Evolutionary conservation across 208 protist genomes (phyloP).

Genomic region (Tetramitus jugosus): DNA sequence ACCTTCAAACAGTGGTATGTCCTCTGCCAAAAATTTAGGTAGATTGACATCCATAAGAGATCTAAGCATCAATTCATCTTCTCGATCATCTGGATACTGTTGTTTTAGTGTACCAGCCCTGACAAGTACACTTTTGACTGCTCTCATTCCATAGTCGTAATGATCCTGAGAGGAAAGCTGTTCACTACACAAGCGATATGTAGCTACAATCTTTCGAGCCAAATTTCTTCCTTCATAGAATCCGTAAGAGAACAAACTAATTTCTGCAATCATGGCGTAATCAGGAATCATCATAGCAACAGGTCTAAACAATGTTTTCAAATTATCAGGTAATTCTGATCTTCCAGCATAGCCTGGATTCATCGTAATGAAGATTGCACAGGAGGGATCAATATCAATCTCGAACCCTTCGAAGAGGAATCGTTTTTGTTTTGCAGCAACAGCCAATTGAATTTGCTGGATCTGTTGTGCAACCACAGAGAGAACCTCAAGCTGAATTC

Average conservation of each 20-base stretch:
- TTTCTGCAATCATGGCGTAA: slow-evolving; percentile 96
- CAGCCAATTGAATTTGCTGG: slow-evolving; percentile 70
- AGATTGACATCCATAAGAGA: slow-evolving; percentile 88
- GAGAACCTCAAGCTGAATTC: slow-evolving; percentile 91
- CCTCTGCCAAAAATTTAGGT: slow-evolving; percentile 84
- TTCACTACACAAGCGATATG: slow-evolving; percentile 88
- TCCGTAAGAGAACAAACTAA: slow-evolving; percentile 92
- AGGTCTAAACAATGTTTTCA: slow-evolving; percentile 96
- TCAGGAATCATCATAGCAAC: slow-evolving; percentile 97
- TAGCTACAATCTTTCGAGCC: slow-evolving; percentile 87
- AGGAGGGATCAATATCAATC: slow-evolving; percentile 76
- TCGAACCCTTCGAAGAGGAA: slow-evolving; percentile 87
- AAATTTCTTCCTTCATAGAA: slow-evolving; percentile 82
- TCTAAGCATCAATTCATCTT: slow-evolving; percentile 85
- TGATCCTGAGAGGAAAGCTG: slow-evolving; percentile 93
- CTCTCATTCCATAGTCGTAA: slow-evolving; percentile 94
- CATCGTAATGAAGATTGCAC: slow-evolving; percentile 94
- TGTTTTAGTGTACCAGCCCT: slow-evolving; percentile 75
- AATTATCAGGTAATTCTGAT: slow-evolving; percentile 92
- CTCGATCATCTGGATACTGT: slow-evolving; percentile 72
- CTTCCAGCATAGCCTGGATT: slow-evolving; percentile 95
- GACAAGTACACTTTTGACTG: slow-evolving; percentile 87
- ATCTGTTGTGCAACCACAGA: slow-evolving; percentile 94
- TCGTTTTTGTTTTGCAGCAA: slow-evolving; percentile 42
- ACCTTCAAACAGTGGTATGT: slow-evolving; percentile 88